These are phyloP conservation scores for Massarina eburnea DNA, from an alignment of 2,329 filamentous ascomycete genomes.

Conservation along the genomic window DNA sequence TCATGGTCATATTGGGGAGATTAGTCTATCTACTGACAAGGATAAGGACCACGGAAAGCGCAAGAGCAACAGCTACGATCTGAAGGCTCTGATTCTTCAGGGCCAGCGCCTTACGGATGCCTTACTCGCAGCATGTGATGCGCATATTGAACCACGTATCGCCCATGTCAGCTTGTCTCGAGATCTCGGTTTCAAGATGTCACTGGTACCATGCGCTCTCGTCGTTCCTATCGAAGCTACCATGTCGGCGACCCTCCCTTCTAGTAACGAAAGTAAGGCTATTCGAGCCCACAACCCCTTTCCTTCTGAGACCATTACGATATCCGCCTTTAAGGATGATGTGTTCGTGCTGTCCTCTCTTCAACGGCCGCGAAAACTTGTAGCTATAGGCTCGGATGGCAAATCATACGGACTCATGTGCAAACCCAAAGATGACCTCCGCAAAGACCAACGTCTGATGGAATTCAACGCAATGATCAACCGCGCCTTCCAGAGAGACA, in stretches of 20 bases:
- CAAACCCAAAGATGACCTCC: conserved; percentile 96
- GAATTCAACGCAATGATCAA: conserved; percentile 99
- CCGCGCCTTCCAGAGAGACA: conserved; percentile 84
- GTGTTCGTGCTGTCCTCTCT: conserved; percentile 88
- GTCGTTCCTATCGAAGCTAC: conserved; percentile 88
- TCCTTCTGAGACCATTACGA: conserved; percentile 80
- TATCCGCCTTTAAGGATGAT: conserved; percentile 78
- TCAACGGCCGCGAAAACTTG: conserved; percentile 88
- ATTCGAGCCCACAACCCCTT: conserved; percentile 80
- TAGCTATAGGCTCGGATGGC: conserved; percentile 84
- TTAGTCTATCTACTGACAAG: conserved; percentile 32
- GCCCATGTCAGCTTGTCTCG: conserved; percentile 73
- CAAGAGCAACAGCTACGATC: conserved; percentile 59
- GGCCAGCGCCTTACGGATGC: conserved; percentile 84
- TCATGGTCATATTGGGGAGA: conserved; percentile 5
- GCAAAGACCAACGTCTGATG: conserved; percentile 97
- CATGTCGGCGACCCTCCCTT: conserved; percentile 77
- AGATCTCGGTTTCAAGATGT: conserved; percentile 82
- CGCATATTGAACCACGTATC: conserved; percentile 71
- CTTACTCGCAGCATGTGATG: conserved; percentile 77
- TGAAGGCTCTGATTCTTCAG: conserved; percentile 71
- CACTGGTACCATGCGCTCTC: conserved; percentile 75
- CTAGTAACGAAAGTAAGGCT: conserved; percentile 67
- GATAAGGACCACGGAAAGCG: conserved; percentile 56
- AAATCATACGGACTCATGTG: conserved; percentile 86